These are phyloP conservation scores for Penicillium freii DNA, from an alignment of 2,329 filamentous ascomycete species.

Conservation along the genomic window DNA sequence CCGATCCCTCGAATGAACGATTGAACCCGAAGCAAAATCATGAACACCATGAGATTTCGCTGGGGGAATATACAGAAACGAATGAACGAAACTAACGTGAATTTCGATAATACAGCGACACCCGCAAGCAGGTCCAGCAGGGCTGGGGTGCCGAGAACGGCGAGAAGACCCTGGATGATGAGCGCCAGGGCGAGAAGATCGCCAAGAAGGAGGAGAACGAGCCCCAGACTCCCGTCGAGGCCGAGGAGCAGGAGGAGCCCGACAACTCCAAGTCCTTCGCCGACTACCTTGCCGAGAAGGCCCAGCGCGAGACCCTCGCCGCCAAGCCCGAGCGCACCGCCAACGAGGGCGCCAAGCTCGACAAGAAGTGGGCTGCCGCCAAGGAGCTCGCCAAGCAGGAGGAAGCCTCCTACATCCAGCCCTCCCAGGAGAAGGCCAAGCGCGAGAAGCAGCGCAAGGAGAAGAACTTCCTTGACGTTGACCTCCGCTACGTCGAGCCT, in stretches of 20 bases:
- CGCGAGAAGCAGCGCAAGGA: conserved; percentile 87
- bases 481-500: conserved; percentile 75
- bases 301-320: conserved; percentile 65
- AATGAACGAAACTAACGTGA: conserved; percentile 22
- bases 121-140: conserved; percentile 62
- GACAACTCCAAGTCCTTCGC: conserved; percentile 88
- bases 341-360: conserved; percentile 83
- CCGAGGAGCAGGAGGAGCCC: conserved; percentile 60
- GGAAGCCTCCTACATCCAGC: conserved; percentile 72
- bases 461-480: conserved; percentile 86
- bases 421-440: conserved; percentile 69
- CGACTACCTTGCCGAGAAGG: conserved; percentile 78
- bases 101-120: conserved; percentile 33
- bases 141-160: conserved; percentile 86
- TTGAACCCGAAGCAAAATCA: neutral
- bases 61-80: neutral
- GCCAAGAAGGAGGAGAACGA: conserved; percentile 82
- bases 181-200: conserved; percentile 86
- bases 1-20: conserved; percentile 13
- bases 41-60: neutral
- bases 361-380: conserved; percentile 91
- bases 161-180: conserved; percentile 81
- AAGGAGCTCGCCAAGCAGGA: conserved; percentile 61
- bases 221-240: conserved; percentile 52
- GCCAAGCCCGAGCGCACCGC: conserved; percentile 75